A percentile compares a stretch with the other conserved stretches of the same genome.
Conservation (phyloP, 2,329 filamentous ascomycete genomes). For the Diaporthe amygdali region DNA sequence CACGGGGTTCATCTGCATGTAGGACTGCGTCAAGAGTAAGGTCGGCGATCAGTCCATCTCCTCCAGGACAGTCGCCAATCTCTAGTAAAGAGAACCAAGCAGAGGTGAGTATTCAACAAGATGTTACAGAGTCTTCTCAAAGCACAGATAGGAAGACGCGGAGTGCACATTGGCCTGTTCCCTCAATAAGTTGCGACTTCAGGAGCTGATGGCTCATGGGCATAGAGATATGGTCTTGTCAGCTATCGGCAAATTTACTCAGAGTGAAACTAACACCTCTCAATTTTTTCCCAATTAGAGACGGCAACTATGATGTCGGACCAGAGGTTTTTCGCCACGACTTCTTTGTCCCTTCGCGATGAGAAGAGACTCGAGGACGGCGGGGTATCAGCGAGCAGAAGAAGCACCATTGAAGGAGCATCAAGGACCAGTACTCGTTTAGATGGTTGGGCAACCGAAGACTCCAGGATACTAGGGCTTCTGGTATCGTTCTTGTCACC, state of each 20-base stretch:
- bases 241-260: too few species aligned
- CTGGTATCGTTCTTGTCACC: neutral
- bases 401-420: neutral
- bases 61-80: neutral
- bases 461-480: neutral
- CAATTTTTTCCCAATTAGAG: neutral
- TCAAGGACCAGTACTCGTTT: neutral
- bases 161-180: neutral
- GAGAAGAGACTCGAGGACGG: neutral
- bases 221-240: neutral
- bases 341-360: neutral
- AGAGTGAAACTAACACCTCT: neutral
- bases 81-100: neutral
- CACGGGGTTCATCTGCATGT: neutral
- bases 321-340: neutral
- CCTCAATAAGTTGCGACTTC: neutral
- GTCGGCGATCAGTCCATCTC: neutral
- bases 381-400: neutral
- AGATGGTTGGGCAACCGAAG: neutral
- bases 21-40: neutral
- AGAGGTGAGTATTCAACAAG: neutral
- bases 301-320: neutral
- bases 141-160: neutral
- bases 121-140: too few species aligned
- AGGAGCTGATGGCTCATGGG: neutral